These are phyloP conservation scores for Paraleonurus japonicus DNA, from an alignment of 257 asterid genomes.

Conservation along the genomic window DNA sequence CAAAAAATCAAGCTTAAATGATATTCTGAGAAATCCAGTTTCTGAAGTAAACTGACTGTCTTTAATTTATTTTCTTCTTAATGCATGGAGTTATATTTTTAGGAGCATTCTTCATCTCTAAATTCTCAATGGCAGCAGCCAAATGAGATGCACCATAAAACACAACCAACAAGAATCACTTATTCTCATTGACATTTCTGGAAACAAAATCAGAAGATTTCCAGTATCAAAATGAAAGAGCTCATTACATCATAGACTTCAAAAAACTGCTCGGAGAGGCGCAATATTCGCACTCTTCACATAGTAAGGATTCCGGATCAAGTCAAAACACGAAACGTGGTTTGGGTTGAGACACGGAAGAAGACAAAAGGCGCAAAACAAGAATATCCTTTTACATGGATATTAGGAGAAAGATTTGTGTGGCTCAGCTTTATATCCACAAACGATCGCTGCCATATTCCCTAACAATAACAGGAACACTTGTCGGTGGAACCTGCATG, in stretches of 20 bases:
- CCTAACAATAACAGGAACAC: conserved; percentile 85
- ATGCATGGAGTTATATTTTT: not conserved
- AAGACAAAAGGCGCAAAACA: conserved; percentile 7
- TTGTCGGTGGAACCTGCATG: conserved; percentile 78
- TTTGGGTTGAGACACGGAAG: conserved; percentile 10
- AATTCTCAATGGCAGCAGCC: not conserved
- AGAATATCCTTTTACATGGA: not conserved
- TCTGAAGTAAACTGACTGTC: not conserved
- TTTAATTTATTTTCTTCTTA: not conserved
- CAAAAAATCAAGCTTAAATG: not conserved
- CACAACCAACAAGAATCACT: not conserved
- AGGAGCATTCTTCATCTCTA: not conserved
- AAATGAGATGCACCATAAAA: not conserved
- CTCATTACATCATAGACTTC: conserved; percentile 27
- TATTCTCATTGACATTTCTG: not conserved
- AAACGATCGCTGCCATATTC: conserved; percentile 68
- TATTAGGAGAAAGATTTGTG: not conserved
- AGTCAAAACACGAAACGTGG: conserved; percentile 25
- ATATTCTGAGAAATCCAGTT: not conserved
- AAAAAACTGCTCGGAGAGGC: conserved; percentile 73
- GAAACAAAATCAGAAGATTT: not conserved
- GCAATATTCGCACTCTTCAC: conserved; percentile 66
- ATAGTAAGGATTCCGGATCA: conserved; percentile 35
- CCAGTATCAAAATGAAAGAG: not conserved
- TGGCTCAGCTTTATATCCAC: conserved; percentile 45